These are phyloP conservation scores for Suillus subaureus DNA, from an alignment of 768 basidiomycete genomes.

Conservation along the genomic window DNA sequence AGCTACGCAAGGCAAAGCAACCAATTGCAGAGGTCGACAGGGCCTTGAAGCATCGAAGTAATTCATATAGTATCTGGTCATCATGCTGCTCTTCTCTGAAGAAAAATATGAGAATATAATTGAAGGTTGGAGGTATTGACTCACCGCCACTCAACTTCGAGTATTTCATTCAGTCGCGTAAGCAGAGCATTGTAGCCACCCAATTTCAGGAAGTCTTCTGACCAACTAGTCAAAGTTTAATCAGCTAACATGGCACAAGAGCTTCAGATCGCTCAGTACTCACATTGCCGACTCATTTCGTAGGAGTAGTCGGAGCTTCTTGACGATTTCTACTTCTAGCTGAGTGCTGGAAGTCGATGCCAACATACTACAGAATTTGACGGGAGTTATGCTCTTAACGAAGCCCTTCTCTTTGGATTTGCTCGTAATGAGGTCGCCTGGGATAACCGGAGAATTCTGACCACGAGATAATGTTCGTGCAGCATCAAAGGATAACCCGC, in stretches of 20 bases:
- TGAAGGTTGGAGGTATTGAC: slow-evolving; percentile 25
- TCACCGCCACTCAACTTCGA: slow-evolving; percentile 97
- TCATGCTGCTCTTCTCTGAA: slow-evolving; percentile 97
- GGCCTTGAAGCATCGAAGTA: slow-evolving; percentile 92
- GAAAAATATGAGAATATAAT: slow-evolving; percentile 15
- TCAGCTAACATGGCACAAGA: slow-evolving; percentile 2
- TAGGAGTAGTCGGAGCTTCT: slow-evolving; percentile 84
- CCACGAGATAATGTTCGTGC: slow-evolving; percentile 54
- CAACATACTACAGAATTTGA: slow-evolving; percentile 68
- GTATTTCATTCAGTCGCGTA: slow-evolving; percentile 83
- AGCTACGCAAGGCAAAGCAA: slow-evolving; percentile 86
- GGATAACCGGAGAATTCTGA: slow-evolving; percentile 48
- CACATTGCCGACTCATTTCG: slow-evolving; percentile 91
- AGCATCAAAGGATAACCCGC: slow-evolving; percentile 66
- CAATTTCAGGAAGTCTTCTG: slow-evolving; percentile 77
- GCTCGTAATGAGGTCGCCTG: slow-evolving; percentile 37
- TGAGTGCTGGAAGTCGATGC: slow-evolving; percentile 66
- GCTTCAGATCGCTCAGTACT: slow-evolving; percentile 17
- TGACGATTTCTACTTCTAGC: slow-evolving; percentile 85
- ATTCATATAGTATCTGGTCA: slow-evolving; percentile 89
- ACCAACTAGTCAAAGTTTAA: slow-evolving; percentile 62
- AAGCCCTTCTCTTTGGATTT: slow-evolving; percentile 55
- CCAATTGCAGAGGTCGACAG: slow-evolving; percentile 89
- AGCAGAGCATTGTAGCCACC: slow-evolving; percentile 88
- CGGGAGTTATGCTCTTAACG: slow-evolving; percentile 60